These are phyloP conservation scores for Capillidium rhysosporum DNA, from an alignment of 371 early-diverging fungal species.

Conservation along the genomic window DNA sequence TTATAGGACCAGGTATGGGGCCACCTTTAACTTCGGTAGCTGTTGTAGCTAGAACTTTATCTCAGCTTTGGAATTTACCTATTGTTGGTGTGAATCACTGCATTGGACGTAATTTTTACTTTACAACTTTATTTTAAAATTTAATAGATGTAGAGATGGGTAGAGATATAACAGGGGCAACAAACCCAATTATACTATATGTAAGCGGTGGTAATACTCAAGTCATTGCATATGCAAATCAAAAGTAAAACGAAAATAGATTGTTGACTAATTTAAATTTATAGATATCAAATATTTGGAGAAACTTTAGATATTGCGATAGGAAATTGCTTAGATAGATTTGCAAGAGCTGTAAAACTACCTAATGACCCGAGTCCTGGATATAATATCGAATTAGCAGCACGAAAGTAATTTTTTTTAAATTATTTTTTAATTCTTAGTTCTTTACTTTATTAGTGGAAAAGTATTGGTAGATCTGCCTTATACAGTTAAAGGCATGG, in stretches of 20 bases:
- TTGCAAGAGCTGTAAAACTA: slow-evolving; percentile 84
- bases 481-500: slow-evolving; percentile 99
- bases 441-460: slow-evolving; percentile 28
- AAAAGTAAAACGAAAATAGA: slow-evolving; percentile 20
- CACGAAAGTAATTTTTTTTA: slow-evolving; percentile 44
- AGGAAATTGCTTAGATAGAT: slow-evolving; percentile 97
- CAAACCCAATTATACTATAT: slow-evolving; percentile 95
- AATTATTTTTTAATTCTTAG: neutral
- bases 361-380: slow-evolving; percentile 98
- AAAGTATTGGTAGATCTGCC: slow-evolving; percentile 79
- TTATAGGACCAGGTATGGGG: slow-evolving; percentile 94
- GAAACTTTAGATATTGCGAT: slow-evolving; percentile 99
- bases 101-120: slow-evolving; percentile 59
- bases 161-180: slow-evolving; percentile 88
- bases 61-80: slow-evolving; percentile 83
- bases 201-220: slow-evolving; percentile 99
- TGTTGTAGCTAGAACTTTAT: slow-evolving; percentile 85
- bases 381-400: slow-evolving; percentile 94
- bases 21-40: slow-evolving; percentile 89
- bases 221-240: slow-evolving; percentile 93
- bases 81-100: slow-evolving; percentile 98
- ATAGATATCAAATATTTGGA: slow-evolving; percentile 92
- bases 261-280: neutral
- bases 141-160: slow-evolving; percentile 98
- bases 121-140: neutral